Conservation (phyloP, 768 basidiomycete genomes). For the Mycena vulgaris region DNA sequence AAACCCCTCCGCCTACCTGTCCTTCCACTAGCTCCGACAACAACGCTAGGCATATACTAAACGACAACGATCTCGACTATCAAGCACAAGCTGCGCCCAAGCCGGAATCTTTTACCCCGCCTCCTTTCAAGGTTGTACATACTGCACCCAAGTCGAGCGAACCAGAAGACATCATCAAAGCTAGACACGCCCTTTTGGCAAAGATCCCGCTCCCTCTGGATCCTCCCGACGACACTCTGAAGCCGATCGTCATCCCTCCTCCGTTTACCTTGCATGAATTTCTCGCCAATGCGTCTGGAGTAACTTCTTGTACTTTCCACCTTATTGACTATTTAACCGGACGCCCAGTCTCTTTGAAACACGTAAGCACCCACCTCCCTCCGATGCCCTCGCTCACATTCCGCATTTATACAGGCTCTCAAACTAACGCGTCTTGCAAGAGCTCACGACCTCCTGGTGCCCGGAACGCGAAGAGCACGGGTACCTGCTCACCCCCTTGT, state of each 20-base stretch:
- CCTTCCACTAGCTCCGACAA: too few species aligned
- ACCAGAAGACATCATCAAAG: conserved; percentile 63
- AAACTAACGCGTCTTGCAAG: conserved; percentile 78
- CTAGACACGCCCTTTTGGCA: conserved; percentile 70
- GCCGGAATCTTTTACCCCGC: not conserved
- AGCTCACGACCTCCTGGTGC: conserved; percentile 82
- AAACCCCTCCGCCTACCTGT: conserved; percentile 14
- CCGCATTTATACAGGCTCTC: conserved; percentile 67
- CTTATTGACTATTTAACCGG: conserved; percentile 3
- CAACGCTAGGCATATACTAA: not conserved
- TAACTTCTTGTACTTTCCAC: conserved; percentile 50
- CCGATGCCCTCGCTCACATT: not conserved
- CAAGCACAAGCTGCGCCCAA: conserved; percentile 21
- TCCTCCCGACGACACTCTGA: conserved; percentile 76
- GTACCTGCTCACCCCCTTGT: conserved; percentile 79
- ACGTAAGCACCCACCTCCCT: conserved; percentile 55
- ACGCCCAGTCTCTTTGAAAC: conserved; percentile 65
- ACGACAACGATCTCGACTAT: conserved; percentile 30
- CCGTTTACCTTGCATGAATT: conserved; percentile 81
- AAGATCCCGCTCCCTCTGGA: conserved; percentile 74
- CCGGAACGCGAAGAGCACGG: conserved; percentile 88
- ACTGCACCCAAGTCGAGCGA: conserved; percentile 47
- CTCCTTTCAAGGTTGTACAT: conserved; percentile 19
- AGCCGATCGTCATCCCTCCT: conserved; percentile 77
- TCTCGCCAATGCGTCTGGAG: conserved; percentile 69